Percentiles rank a stretch among this genome's conserved stretches.
Conservation (phyloP, 2,329 filamentous ascomycete genomes). For the Ilyonectria mors-panacis region DNA sequence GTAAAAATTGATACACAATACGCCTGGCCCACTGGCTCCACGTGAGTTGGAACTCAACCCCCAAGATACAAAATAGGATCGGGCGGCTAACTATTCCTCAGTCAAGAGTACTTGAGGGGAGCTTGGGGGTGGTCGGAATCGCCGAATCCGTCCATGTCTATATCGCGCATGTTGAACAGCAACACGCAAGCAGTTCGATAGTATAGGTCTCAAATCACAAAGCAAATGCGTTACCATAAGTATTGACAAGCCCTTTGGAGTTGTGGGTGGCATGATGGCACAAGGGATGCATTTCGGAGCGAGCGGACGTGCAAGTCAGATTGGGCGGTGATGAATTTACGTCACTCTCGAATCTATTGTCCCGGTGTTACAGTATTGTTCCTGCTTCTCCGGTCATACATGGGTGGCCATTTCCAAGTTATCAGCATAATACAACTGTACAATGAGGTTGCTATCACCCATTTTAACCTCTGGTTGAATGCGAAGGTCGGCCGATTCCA, state of each 20-base stretch:
- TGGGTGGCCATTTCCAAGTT: neutral
- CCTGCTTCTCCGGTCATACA: neutral
- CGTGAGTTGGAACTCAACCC: slow-evolving; percentile 35
- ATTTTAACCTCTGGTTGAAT: too few species aligned
- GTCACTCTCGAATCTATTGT: neutral
- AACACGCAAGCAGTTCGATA: slow-evolving; percentile 33
- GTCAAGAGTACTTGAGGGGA: slow-evolving; percentile 44
- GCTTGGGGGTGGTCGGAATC: slow-evolving; percentile 46
- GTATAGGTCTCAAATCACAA: neutral
- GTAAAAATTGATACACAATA: slow-evolving; percentile 49
- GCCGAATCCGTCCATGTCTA: slow-evolving; percentile 40
- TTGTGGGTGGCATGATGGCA: neutral
- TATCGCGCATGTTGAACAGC: slow-evolving; percentile 40
- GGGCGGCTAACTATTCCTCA: slow-evolving; percentile 18
- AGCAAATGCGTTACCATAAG: neutral
- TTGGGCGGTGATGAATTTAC: neutral
- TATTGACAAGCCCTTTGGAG: neutral
- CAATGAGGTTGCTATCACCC: too few species aligned
- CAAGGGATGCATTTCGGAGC: neutral
- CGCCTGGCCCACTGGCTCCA: slow-evolving; percentile 49
- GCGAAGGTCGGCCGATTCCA: too few species aligned
- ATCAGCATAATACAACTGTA: neutral
- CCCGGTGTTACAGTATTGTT: neutral
- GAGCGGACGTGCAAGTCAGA: neutral
- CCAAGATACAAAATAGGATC: too few species aligned